Conservation (phyloP, 768 basidiomycete genomes). For the Termitomyces sp. region DNA sequence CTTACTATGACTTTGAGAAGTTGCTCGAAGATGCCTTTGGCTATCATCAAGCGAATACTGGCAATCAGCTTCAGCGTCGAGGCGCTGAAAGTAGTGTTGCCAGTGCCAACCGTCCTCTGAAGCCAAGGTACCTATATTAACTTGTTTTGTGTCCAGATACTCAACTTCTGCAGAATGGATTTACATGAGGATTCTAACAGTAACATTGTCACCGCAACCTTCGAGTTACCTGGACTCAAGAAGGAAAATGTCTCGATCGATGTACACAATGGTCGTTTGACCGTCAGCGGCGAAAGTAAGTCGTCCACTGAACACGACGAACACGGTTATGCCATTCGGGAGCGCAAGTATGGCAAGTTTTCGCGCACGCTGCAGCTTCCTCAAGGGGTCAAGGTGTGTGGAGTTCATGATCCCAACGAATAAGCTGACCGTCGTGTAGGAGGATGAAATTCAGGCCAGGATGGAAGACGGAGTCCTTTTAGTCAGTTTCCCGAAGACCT, state of each 20-base stretch:
- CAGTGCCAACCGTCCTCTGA: slow-evolving; percentile 10
- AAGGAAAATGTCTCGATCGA: slow-evolving; percentile 44
- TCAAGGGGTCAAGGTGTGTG: slow-evolving; percentile 38
- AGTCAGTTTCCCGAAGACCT: slow-evolving; percentile 42
- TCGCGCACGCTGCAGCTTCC: slow-evolving; percentile 43
- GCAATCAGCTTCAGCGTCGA: slow-evolving; percentile 11
- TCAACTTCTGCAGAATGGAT: slow-evolving; percentile 33
- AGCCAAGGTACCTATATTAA: slow-evolving; percentile 14
- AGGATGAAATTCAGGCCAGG: slow-evolving; percentile 39
- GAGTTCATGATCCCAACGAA: neutral
- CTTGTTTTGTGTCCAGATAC: neutral
- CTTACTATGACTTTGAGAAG: slow-evolving; percentile 38
- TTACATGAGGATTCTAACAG: slow-evolving; percentile 36
- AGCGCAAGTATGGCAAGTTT: slow-evolving; percentile 45
- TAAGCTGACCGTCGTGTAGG: slow-evolving; percentile 17
- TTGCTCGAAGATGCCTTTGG: slow-evolving; percentile 35
- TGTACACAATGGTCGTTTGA: slow-evolving; percentile 40
- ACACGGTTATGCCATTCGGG: slow-evolving; percentile 34
- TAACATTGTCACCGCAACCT: slow-evolving; percentile 43
- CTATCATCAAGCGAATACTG: slow-evolving; percentile 6
- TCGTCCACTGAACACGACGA: slow-evolving; percentile 26
- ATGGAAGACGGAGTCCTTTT: slow-evolving; percentile 44
- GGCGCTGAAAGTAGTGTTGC: slow-evolving; percentile 2
- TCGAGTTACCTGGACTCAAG: slow-evolving; percentile 51
- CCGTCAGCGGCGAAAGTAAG: slow-evolving; percentile 38